These are phyloP conservation scores for Phaeosphaeriaceae sp. DNA, from an alignment of 2,329 filamentous ascomycete genomes.

Conservation along the genomic window DNA sequence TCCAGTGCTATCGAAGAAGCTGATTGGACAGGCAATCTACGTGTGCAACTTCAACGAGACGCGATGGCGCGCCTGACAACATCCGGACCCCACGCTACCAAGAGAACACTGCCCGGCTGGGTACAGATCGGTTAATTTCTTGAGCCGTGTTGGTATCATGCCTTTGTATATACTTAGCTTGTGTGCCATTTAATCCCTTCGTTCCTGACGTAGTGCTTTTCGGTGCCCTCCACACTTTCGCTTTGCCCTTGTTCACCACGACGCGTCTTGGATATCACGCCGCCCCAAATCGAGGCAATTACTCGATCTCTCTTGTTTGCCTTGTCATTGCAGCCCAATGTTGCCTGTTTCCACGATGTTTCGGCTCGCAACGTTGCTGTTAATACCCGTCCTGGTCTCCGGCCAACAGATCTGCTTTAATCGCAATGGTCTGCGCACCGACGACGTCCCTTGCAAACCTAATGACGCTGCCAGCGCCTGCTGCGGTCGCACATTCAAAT, in stretches of 20 bases:
- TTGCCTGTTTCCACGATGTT: background rate
- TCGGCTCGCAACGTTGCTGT: background rate
- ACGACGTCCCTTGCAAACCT: background rate
- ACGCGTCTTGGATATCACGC: background rate
- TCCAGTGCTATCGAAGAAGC: too few relatives aligned
- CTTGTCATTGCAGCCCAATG: background rate
- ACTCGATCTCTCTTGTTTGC: background rate
- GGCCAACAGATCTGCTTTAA: background rate
- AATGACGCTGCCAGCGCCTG: background rate
- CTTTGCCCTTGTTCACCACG: background rate
- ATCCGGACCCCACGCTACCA: background rate
- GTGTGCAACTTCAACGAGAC: background rate
- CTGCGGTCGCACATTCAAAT: background rate
- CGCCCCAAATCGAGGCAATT: background rate
- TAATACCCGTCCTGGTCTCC: conserved; percentile 8
- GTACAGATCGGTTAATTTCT: background rate
- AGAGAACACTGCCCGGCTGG: background rate
- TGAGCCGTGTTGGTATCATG: background rate
- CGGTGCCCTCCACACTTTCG: background rate
- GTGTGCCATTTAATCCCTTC: too few relatives aligned
- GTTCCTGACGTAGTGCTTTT: too few relatives aligned
- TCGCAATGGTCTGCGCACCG: background rate
- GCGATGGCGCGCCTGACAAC: background rate
- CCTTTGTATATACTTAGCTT: background rate
- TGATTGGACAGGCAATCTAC: too few relatives aligned